phyloP scores from a whole-genome alignment of 305 asterid genomes.

The Fraxinus velutina region DNA sequence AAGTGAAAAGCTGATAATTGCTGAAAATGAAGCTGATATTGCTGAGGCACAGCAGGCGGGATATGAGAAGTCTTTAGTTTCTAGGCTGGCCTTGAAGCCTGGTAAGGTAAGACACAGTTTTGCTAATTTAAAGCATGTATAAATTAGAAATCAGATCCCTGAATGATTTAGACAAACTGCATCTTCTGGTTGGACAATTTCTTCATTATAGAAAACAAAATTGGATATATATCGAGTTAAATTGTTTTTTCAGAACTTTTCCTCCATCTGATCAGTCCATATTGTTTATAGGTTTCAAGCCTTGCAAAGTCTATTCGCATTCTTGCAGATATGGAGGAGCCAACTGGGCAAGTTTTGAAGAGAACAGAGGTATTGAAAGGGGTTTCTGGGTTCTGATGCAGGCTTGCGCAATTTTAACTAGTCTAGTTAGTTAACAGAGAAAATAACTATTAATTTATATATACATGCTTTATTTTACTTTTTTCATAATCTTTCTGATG shows the following conservation, averaged over 20 bases:
- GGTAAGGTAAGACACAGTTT: slow-evolving; percentile 42
- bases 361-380: slow-evolving; percentile 50
- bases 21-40: slow-evolving; percentile 52
- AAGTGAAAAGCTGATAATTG: slow-evolving; percentile 35
- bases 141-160: not conserved
- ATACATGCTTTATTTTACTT: not conserved
- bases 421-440: not conserved
- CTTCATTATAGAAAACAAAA: not conserved
- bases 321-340: slow-evolving; percentile 65
- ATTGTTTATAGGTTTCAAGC: slow-evolving; percentile 39
- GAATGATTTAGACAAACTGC: not conserved
- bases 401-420: not conserved
- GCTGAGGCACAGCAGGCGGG: slow-evolving; percentile 42
- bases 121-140: not conserved
- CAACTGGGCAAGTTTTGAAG: slow-evolving; percentile 48
- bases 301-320: slow-evolving; percentile 56
- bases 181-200: not conserved
- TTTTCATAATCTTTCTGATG: slow-evolving; percentile 6
- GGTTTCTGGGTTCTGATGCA: not conserved
- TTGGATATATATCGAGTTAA: not conserved
- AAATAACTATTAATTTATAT: not conserved
- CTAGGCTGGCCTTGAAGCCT: slow-evolving; percentile 51
- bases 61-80: slow-evolving; percentile 52
- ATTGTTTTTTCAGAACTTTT: not conserved
- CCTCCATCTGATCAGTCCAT: slow-evolving; percentile 6